phyloP scores from a whole-genome alignment of 2,329 filamentous ascomycete genomes.

The Mycosphaerella arachidis region DNA sequence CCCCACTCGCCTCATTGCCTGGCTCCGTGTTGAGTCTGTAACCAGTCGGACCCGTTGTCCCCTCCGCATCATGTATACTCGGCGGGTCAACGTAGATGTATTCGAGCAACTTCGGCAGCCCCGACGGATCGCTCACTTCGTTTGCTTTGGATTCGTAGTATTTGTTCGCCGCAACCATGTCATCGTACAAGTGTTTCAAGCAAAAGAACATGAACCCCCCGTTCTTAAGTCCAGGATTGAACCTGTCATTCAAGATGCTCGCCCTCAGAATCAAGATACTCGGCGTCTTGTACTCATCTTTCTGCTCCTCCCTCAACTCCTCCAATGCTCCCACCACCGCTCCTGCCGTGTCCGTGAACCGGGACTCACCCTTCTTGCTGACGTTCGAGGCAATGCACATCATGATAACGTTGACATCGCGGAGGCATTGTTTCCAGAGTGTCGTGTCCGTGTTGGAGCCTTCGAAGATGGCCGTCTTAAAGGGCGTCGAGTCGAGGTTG shows the following conservation, averaged over 20 bases:
- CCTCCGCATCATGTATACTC: not conserved
- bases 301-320: not conserved
- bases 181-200: not conserved
- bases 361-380: conserved; percentile 13
- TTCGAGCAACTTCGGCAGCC: not conserved
- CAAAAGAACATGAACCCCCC: not conserved
- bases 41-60: not conserved
- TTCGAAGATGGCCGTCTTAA: conserved; percentile 35
- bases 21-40: not conserved
- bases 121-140: not conserved
- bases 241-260: conserved; percentile 7
- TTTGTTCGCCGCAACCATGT: not conserved
- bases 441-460: conserved; percentile 30
- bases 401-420: conserved; percentile 25
- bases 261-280: conserved; percentile 14
- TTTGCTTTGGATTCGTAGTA: not conserved
- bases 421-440: conserved; percentile 13
- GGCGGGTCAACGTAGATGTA: not conserved
- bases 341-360: conserved; percentile 10
- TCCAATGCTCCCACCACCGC: conserved; percentile 11
- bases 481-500: conserved; percentile 10
- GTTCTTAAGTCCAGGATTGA: not conserved
- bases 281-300: conserved; percentile 7
- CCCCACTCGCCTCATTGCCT: not conserved
- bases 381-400: conserved; percentile 20